Base-by-base conservation (phyloP, 2,329 filamentous ascomycete species). In the Botrytis medusae region DNA sequence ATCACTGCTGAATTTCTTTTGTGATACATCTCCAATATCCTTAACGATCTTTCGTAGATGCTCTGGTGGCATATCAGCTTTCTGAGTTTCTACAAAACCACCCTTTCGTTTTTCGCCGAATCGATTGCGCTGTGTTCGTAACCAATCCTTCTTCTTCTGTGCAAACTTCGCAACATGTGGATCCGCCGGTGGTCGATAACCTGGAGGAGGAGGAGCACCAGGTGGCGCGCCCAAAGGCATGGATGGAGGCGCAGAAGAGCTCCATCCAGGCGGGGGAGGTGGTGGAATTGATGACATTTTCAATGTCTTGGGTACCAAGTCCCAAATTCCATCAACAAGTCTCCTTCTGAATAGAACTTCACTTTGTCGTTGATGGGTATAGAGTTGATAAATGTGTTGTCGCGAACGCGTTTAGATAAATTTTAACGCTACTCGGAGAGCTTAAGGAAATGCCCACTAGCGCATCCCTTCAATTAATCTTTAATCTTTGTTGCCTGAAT, bases 61-160 rank as follows among this genome's bases (percentile, higher is more conserved):
- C 86, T 98, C 96, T 0, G 96, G 95, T 0, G 96, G 97, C 93
- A 99, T 97, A 80, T 99, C 96, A 16, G 94, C 94, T 87, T 99
- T 99, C 81, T 98, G 95, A 10, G 95, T 97, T 84, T 99, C 95
- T 1, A 99, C 94, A 76, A 98, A 98, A 0, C 97, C 96, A 34
- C 92, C 94, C 84, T 97, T 97, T 75, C 96, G 89, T 88, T 98
- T 98, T 87, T 99, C 97, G 69, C 94, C 94, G 77, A 98, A 99
- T 71, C 96, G 91, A 82, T 94, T 96, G 79, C 94, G 91, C 85
- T 97, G 96, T 77, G 88, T 90, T 75, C 95, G 92, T 79, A 98
- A 87, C 97, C 97, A 99, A 91, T 98, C 95, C 82, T 94, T 97
- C 88, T 98, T 99, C 88, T 98, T 99, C 84, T 98, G 93, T 73